These are phyloP conservation scores for Closterium sp. DNA, from an alignment of 139 green algal species.

Conservation along the genomic window DNA sequence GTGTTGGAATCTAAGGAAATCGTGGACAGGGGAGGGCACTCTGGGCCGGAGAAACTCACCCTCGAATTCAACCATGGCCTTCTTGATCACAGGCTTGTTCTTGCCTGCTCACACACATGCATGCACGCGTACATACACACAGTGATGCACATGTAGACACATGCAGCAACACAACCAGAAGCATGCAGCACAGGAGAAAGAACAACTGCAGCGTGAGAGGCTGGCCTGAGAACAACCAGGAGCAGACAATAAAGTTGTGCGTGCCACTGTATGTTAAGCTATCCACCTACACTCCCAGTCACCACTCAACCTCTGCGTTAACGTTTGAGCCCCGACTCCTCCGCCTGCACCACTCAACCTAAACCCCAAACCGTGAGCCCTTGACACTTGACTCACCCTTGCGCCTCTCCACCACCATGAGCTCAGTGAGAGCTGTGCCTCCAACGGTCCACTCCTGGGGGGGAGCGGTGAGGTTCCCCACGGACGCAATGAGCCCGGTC, in stretches of 20 bases:
- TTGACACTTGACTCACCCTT: slow-evolving; percentile 51
- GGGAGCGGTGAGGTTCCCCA: slow-evolving; percentile 37
- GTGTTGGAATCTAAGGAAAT: no score
- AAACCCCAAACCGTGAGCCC: no score
- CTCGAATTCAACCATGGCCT: slow-evolving; percentile 64
- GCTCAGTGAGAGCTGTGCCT: slow-evolving; percentile 58
- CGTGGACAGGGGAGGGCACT: no score
- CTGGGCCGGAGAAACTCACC: no score
- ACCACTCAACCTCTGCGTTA: no score
- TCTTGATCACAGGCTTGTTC: slow-evolving; percentile 62
- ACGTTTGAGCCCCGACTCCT: no score
- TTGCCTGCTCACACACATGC: slow-evolving; percentile 50
- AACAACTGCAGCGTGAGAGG: not conserved
- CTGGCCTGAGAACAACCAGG: not conserved
- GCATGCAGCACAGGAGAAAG: not conserved
- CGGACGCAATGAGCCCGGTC: slow-evolving; percentile 64
- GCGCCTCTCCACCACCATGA: slow-evolving; percentile 65
- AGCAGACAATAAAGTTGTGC: no score
- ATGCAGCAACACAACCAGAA: not conserved
- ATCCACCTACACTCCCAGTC: not conserved
- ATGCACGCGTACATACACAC: not conserved
- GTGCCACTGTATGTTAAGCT: no score
- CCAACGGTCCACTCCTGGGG: slow-evolving; percentile 60
- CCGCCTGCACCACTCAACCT: no score
- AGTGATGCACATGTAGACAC: slow-evolving; percentile 41